Evolutionary conservation across 2,329 filamentous ascomycete species (phyloP).

Genomic region (Xylaria polymorpha): DNA sequence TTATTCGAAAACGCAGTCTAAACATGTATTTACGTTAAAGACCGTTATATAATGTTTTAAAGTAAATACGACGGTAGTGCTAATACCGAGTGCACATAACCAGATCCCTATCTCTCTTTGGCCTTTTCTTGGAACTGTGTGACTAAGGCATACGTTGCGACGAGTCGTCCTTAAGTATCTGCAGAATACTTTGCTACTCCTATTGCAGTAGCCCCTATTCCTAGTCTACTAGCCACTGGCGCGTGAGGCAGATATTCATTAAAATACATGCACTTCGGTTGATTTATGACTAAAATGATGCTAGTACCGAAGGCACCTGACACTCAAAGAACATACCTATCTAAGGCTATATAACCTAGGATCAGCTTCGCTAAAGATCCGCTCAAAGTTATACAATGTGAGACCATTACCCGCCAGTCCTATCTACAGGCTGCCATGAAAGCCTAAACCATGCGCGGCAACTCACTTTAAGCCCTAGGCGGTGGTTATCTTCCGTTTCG

Average conservation of each 20-base stretch:
- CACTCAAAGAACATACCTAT: too few species aligned
- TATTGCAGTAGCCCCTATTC: too few species aligned
- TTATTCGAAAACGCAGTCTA: slow-evolving; percentile 40
- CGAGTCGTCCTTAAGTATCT: not conserved
- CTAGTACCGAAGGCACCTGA: not conserved
- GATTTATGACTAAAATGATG: not conserved
- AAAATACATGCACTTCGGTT: too few species aligned
- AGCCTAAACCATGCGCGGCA: not conserved
- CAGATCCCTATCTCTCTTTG: not conserved
- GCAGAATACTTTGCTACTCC: too few species aligned
- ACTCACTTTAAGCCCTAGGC: not conserved
- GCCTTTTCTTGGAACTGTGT: not conserved
- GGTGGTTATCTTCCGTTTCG: not conserved
- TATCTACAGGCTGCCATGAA: not conserved
- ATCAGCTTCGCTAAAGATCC: not conserved
- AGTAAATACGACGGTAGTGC: not conserved
- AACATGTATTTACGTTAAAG: not conserved
- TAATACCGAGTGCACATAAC: slow-evolving; percentile 2
- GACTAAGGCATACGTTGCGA: not conserved
- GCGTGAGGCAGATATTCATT: too few species aligned
- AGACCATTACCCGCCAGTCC: not conserved
- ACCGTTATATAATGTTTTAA: not conserved
- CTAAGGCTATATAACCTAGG: not conserved
- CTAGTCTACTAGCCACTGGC: too few species aligned
- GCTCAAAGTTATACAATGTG: not conserved